phyloP scores from a whole-genome alignment of 2,329 filamentous ascomycete species.

The Aureobasidium sp. region DNA sequence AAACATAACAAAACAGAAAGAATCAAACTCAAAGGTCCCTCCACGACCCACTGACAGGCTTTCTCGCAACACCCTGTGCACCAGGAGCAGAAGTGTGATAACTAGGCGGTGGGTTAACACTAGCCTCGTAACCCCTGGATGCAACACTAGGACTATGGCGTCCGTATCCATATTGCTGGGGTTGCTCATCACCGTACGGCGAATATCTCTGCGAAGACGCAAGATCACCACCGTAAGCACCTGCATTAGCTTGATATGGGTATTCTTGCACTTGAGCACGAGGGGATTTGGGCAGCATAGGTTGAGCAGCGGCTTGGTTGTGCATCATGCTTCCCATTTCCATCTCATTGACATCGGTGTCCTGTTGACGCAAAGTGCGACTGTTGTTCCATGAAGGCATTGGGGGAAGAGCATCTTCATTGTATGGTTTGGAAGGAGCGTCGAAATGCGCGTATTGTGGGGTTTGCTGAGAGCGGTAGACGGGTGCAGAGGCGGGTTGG shows the following conservation, averaged over 20 bases:
- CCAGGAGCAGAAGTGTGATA: slow-evolving; percentile 9
- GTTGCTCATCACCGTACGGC: background rate
- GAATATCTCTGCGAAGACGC: background rate
- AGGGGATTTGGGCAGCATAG: slow-evolving; percentile 22
- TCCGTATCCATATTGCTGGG: slow-evolving; percentile 9
- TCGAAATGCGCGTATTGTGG: slow-evolving; percentile 83
- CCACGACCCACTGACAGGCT: slow-evolving; percentile 38
- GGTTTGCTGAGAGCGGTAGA: slow-evolving; percentile 33
- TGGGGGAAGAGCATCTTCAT: slow-evolving; percentile 82
- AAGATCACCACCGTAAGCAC: slow-evolving; percentile 9
- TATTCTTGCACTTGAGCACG: background rate
- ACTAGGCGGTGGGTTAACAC: slow-evolving; percentile 25
- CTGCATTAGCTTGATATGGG: slow-evolving; percentile 24
- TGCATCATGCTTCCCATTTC: slow-evolving; percentile 83
- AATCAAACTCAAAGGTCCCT: slow-evolving; percentile 29
- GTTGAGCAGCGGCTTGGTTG: slow-evolving; percentile 22
- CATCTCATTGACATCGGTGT: slow-evolving; percentile 63
- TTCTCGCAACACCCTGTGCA: slow-evolving; percentile 26
- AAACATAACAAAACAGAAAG: background rate
- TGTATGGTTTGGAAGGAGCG: slow-evolving; percentile 54
- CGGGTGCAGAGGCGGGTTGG: slow-evolving; percentile 50
- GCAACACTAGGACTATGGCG: slow-evolving; percentile 26
- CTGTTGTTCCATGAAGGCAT: slow-evolving; percentile 93
- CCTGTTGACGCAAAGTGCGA: slow-evolving; percentile 71
- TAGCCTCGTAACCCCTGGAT: slow-evolving; percentile 28